These are phyloP conservation scores for Candida boleticola DNA, from an alignment of 805 yeast genomes.

Conservation along the genomic window DNA sequence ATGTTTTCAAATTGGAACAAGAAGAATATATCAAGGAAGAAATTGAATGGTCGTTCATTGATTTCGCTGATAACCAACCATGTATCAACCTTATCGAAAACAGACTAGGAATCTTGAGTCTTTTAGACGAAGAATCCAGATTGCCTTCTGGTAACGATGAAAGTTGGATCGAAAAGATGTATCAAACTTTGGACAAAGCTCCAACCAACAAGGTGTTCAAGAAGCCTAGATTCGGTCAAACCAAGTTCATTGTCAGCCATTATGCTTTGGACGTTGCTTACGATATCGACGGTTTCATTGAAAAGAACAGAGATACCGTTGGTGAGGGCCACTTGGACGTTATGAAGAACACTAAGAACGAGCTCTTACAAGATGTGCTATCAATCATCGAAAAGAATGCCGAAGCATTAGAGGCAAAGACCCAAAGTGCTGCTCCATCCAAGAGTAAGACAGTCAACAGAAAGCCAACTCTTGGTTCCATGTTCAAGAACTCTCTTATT, in stretches of 20 bases:
- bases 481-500: slow-evolving; percentile 87
- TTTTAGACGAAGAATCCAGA: slow-evolving; percentile 93
- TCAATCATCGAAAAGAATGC: slow-evolving; percentile 60
- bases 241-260: slow-evolving; percentile 86
- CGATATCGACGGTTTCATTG: slow-evolving; percentile 92
- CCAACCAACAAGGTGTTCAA: slow-evolving; percentile 77
- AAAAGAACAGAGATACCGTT: slow-evolving; percentile 95
- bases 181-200: slow-evolving; percentile 76
- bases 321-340: slow-evolving; percentile 94
- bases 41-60: slow-evolving; percentile 95
- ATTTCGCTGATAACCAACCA: slow-evolving; percentile 94
- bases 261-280: slow-evolving; percentile 93
- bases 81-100: slow-evolving; percentile 91
- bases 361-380: slow-evolving; percentile 62
- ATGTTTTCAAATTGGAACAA: slow-evolving; percentile 94
- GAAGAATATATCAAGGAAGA: slow-evolving; percentile 91
- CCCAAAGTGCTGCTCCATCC: slow-evolving; percentile 31
- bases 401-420: slow-evolving; percentile 41
- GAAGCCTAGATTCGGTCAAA: slow-evolving; percentile 92
- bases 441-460: slow-evolving; percentile 45
- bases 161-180: slow-evolving; percentile 88
- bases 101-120: slow-evolving; percentile 80
- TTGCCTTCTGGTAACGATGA: slow-evolving; percentile 92
- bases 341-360: slow-evolving; percentile 65
- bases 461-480: slow-evolving; percentile 93